A percentile compares a stretch with the other conserved stretches of the same genome.
phyloP scores from a whole-genome alignment of 2,329 filamentous ascomycete species.

The Botryotinia globosa region DNA sequence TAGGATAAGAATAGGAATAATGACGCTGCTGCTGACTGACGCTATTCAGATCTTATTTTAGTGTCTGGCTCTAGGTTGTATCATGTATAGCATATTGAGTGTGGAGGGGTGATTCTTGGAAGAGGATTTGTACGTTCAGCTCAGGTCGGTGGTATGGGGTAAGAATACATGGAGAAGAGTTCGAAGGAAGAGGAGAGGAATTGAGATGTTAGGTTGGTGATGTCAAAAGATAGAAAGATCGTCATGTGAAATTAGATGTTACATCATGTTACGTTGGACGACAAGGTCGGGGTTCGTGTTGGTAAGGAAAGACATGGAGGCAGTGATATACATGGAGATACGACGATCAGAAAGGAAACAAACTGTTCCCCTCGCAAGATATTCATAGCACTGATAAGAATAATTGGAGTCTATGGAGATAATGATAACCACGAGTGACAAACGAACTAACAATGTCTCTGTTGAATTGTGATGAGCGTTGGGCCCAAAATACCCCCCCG shows the following conservation, averaged over 20 bases:
- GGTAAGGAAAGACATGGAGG: background rate
- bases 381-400: background rate
- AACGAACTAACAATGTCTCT: background rate
- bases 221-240: background rate
- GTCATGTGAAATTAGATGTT: background rate
- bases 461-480: slow-evolving; percentile 11
- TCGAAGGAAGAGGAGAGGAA: background rate
- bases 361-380: background rate
- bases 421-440: background rate
- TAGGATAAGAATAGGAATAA: background rate
- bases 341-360: background rate
- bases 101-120: background rate
- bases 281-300: background rate
- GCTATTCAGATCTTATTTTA: background rate
- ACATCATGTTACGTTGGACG: background rate
- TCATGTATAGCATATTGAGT: background rate
- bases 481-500: background rate
- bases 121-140: background rate
- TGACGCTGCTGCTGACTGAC: background rate
- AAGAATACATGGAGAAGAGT: too few relatives aligned
- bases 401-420: background rate
- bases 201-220: background rate
- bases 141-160: background rate
- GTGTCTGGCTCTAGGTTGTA: background rate
- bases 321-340: background rate